Evolutionary conservation across 768 basidiomycete genomes (phyloP).

Genomic region (Leccinellum rugosiceps): DNA sequence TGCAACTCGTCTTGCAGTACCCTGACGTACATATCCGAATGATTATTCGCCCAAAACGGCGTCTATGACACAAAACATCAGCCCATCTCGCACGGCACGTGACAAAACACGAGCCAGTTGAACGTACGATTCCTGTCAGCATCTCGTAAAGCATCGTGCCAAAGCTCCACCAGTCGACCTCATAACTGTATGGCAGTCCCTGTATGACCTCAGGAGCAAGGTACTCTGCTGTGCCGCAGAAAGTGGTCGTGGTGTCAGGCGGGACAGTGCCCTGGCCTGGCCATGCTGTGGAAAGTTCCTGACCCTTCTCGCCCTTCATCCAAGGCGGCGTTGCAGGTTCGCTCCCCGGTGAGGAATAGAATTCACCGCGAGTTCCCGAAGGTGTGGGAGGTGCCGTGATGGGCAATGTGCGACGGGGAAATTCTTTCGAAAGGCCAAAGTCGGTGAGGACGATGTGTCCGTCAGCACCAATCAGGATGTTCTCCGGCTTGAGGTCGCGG

Average conservation of each 20-base stretch:
- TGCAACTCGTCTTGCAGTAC: conserved; percentile 87
- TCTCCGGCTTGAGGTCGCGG: conserved; percentile 96
- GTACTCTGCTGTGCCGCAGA: conserved; percentile 96
- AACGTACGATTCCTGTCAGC: conserved; percentile 84
- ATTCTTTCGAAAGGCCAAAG: conserved; percentile 93
- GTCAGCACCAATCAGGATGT: conserved; percentile 89
- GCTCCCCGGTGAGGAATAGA: conserved; percentile 43
- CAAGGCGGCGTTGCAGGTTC: conserved; percentile 63
- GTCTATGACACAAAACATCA: conserved; percentile 49
- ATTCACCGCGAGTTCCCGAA: conserved; percentile 48
- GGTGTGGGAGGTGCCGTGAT: conserved; percentile 59
- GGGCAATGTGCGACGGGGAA: conserved; percentile 52
- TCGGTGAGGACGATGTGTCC: conserved; percentile 98
- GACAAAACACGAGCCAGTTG: conserved; percentile 5
- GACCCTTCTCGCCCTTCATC: conserved; percentile 65
- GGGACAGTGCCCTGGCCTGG: conserved; percentile 47
- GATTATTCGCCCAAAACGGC: conserved; percentile 90
- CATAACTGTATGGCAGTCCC: conserved; percentile 84
- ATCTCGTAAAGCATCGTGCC: conserved; percentile 98
- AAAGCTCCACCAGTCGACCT: conserved; percentile 98
- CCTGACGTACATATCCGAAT: conserved; percentile 92
- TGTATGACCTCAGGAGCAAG: conserved; percentile 96
- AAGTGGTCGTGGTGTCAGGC: conserved; percentile 75
- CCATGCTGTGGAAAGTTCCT: conserved; percentile 56
- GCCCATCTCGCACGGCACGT: conserved; percentile 13